These are phyloP conservation scores for Penicillium sp. DNA, from an alignment of 2,329 filamentous ascomycete species.

Conservation along the genomic window DNA sequence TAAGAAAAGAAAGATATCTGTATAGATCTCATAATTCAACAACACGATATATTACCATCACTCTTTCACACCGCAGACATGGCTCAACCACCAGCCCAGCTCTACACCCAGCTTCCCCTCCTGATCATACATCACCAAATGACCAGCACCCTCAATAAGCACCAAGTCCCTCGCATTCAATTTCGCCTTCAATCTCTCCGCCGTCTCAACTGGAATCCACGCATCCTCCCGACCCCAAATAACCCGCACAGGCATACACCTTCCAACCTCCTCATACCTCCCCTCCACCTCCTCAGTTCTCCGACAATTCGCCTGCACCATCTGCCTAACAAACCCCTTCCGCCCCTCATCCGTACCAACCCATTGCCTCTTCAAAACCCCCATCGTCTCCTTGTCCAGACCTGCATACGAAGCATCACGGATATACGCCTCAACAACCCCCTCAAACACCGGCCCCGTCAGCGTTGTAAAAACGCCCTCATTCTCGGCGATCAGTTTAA, in stretches of 20 bases:
- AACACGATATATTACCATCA: no score
- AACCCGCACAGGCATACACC: conserved; percentile 48
- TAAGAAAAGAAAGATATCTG: neutral
- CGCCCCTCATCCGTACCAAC: conserved; percentile 35
- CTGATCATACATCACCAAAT: conserved; percentile 55
- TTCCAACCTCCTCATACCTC: conserved; percentile 45
- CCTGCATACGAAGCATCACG: conserved; percentile 44
- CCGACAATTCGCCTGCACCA: conserved; percentile 46
- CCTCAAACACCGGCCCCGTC: conserved; percentile 44
- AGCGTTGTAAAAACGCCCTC: conserved; percentile 45
- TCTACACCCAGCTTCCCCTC: conserved; percentile 48
- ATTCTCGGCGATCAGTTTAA: conserved; percentile 49
- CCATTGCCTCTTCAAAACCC: conserved; percentile 48
- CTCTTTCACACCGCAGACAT: neutral
- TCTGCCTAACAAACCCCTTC: conserved; percentile 50
- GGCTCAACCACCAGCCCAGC: conserved; percentile 25
- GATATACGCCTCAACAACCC: conserved; percentile 53
- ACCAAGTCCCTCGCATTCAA: conserved; percentile 37
- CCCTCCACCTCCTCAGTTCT: conserved; percentile 45
- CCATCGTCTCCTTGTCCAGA: conserved; percentile 42
- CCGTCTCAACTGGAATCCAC: conserved; percentile 53
- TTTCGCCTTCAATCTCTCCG: conserved; percentile 39
- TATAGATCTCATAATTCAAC: neutral
- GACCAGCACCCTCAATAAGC: conserved; percentile 50
- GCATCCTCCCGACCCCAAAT: conserved; percentile 54